These are phyloP conservation scores for Kalaharituber pfeilii DNA, from an alignment of 2,329 filamentous ascomycete genomes.

Conservation along the genomic window DNA sequence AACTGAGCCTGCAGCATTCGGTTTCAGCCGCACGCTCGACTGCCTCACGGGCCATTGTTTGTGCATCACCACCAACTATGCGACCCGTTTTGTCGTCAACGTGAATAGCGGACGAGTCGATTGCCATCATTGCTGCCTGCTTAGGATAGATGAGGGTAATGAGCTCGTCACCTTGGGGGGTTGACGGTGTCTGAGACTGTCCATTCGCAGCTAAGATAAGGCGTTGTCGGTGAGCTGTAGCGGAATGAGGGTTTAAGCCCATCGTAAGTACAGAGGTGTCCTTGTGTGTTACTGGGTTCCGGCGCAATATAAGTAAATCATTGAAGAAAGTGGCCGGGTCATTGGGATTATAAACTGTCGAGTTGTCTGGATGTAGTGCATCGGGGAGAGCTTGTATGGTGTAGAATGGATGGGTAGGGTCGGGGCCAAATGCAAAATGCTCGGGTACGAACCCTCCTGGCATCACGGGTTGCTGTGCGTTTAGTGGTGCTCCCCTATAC, in stretches of 20 bases:
- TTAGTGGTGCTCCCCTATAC: conserved; percentile 8
- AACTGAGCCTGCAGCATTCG: conserved; percentile 22
- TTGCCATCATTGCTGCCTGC: conserved; percentile 16
- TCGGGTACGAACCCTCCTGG: conserved; percentile 10
- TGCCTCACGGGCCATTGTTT: conserved; percentile 15
- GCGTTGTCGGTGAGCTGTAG: background rate
- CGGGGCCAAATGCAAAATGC: conserved; percentile 19
- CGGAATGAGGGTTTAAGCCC: conserved; percentile 14
- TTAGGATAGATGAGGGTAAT: conserved; percentile 21
- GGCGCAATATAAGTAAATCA: conserved; percentile 18
- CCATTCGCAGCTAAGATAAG: background rate
- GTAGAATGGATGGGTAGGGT: conserved; percentile 18
- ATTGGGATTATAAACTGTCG: conserved; percentile 5
- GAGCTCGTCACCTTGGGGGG: conserved; percentile 11
- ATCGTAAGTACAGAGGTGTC: conserved; percentile 20
- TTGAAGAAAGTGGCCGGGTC: conserved; percentile 16
- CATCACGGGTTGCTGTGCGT: background rate
- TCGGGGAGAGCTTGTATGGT: conserved; percentile 19
- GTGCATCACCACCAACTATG: background rate
- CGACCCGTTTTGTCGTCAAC: background rate
- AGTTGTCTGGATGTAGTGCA: background rate
- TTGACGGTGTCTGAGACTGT: conserved; percentile 12
- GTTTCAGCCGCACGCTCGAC: conserved; percentile 20
- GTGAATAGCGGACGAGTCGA: conserved; percentile 4
- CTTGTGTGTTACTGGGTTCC: conserved; percentile 16